Conservation (phyloP, 1,284 basidiomycete species). For the Pyrrhoderma lamaoense region DNA sequence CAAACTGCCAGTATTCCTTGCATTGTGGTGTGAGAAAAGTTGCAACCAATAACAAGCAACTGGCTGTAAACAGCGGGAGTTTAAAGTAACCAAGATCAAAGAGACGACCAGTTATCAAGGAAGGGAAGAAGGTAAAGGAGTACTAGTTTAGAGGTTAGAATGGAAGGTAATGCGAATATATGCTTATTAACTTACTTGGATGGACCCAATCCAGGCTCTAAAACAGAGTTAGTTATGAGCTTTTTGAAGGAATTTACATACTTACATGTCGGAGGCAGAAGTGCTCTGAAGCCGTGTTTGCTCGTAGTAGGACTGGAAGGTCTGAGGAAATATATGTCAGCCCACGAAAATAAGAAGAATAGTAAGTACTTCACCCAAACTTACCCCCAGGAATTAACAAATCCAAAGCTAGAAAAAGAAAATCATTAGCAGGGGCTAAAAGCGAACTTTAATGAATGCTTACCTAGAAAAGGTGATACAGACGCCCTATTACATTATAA, state of each 20-base stretch:
- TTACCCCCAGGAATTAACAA: slow-evolving; percentile 37
- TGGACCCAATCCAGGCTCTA: slow-evolving; percentile 34
- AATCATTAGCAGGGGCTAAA: neutral
- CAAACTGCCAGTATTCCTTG: slow-evolving; percentile 50
- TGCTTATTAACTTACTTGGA: slow-evolving; percentile 25
- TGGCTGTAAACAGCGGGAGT: slow-evolving; percentile 36
- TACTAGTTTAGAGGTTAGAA: slow-evolving; percentile 26
- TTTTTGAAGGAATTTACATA: slow-evolving; percentile 23
- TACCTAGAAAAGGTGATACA: slow-evolving; percentile 29
- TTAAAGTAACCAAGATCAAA: slow-evolving; percentile 55
- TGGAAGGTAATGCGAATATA: slow-evolving; percentile 20
- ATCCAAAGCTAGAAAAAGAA: slow-evolving; percentile 27
- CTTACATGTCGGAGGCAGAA: slow-evolving; percentile 28
- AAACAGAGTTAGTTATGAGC: neutral
- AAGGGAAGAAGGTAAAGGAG: slow-evolving; percentile 39
- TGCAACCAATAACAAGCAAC: slow-evolving; percentile 38
- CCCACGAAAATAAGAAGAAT: neutral
- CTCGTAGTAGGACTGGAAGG: slow-evolving; percentile 50
- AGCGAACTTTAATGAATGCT: slow-evolving; percentile 1
- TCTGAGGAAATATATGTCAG: slow-evolving; percentile 27
- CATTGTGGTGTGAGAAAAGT: slow-evolving; percentile 52
- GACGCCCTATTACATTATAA: slow-evolving; percentile 17
- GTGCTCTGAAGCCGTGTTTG: slow-evolving; percentile 31
- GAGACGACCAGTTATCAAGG: slow-evolving; percentile 39
- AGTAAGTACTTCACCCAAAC: slow-evolving; percentile 17